A percentile compares a stretch with the other conserved stretches of the same genome.
Conservation (phyloP, 768 basidiomycete species). For the Russula vinacea region DNA sequence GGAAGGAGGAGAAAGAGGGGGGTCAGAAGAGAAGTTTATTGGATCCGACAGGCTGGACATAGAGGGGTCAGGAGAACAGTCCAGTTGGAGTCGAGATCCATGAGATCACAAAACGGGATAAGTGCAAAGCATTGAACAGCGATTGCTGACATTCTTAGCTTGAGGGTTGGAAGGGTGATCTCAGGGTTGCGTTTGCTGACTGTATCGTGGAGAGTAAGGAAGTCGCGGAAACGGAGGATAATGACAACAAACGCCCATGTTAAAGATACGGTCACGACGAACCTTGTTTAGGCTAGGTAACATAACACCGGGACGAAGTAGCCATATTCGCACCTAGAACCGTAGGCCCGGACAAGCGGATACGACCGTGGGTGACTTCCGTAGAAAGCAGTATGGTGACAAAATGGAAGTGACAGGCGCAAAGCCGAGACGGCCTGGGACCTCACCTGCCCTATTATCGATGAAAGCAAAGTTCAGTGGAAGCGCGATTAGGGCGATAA, state of each 20-base stretch:
- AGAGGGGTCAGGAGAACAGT: conserved; percentile 28
- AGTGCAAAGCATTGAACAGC: conserved; percentile 16
- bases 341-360: conserved; percentile 30
- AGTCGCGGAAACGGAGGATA: conserved; percentile 26
- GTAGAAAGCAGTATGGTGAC: conserved; percentile 24
- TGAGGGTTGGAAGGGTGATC: conserved; percentile 24
- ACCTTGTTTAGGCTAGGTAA: conserved; percentile 26
- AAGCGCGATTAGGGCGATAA: conserved; percentile 32
- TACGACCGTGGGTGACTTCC: conserved; percentile 26
- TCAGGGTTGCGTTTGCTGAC: conserved; percentile 29
- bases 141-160: conserved; percentile 16
- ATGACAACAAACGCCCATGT: conserved; percentile 21
- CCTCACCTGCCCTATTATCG: conserved; percentile 31
- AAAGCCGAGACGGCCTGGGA: conserved; percentile 28
- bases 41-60: conserved; percentile 24
- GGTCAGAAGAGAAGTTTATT: conserved; percentile 29
- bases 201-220: conserved; percentile 24
- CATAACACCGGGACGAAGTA: conserved; percentile 23
- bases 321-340: conserved; percentile 24
- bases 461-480: conserved; percentile 27
- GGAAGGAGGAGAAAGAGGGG: conserved; percentile 29
- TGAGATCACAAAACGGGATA: conserved; percentile 24
- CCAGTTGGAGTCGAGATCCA: conserved; percentile 22
- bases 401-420: conserved; percentile 19
- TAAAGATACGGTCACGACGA: conserved; percentile 28